Percentiles rank a stretch among this genome's conserved stretches.
phyloP scores from a whole-genome alignment of 345 rosid species.

The Pelargonium nanum region DNA sequence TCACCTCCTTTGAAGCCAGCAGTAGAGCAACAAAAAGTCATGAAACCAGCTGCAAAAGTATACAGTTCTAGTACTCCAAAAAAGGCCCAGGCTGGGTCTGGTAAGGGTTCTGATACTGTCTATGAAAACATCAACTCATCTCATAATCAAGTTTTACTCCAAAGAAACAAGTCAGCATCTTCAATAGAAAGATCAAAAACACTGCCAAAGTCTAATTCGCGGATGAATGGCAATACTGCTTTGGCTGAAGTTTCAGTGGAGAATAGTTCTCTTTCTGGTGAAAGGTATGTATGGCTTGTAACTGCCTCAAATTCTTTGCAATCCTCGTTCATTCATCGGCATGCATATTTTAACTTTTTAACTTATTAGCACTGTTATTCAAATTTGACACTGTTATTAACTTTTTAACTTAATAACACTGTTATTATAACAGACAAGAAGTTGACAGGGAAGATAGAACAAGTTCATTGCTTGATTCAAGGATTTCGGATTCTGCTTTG shows the following conservation, averaged over 20 bases:
- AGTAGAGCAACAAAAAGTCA: constrained; percentile 31
- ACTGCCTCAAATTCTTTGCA: constrained; percentile 5
- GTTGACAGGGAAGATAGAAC: constrained; percentile 29
- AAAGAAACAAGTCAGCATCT: constrained; percentile 32
- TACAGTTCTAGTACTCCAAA: constrained; percentile 29
- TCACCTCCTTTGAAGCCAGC: constrained; percentile 35
- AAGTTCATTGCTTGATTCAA: constrained; percentile 29
- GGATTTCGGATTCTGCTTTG: constrained; percentile 45
- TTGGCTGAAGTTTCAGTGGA: constrained; percentile 29
- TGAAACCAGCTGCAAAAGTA: constrained; percentile 34
- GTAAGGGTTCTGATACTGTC: constrained; percentile 25
- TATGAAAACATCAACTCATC: constrained; percentile 30
- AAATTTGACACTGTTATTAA: background rate
- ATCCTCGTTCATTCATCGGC: background rate
- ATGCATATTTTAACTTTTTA: background rate
- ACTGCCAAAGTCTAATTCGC: constrained; percentile 34
- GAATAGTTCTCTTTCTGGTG: constrained; percentile 24
- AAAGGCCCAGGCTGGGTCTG: constrained; percentile 32
- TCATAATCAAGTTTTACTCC: constrained; percentile 32
- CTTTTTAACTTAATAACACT: constrained; percentile 13
- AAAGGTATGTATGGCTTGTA: constrained; percentile 27
- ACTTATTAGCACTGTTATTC: constrained; percentile 1
- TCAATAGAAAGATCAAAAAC: constrained; percentile 42
- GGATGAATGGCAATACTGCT: constrained; percentile 26
- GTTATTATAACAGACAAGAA: constrained; percentile 36